Evolutionary conservation across 1,139 yeast species (phyloP).

Genomic region (Nakaseomyces sp.): DNA sequence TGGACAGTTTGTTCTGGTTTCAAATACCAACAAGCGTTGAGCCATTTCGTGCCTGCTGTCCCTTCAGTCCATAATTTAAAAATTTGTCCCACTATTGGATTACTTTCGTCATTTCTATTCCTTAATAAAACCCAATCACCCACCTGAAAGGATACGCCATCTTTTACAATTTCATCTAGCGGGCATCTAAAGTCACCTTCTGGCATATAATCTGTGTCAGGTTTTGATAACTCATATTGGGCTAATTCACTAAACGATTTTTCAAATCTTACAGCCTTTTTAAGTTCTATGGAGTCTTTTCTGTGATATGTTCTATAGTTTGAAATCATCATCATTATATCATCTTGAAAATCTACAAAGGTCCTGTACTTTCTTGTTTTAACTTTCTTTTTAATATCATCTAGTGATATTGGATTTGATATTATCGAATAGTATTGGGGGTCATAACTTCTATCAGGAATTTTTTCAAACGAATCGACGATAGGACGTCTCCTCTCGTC

Average conservation of each 20-base stretch:
- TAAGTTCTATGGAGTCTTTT: constrained; percentile 44
- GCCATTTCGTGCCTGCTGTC: constrained; percentile 77
- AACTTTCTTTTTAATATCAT: constrained; percentile 72
- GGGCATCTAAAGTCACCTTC: constrained; percentile 68
- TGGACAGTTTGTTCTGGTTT: constrained; percentile 98
- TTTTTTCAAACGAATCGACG: constrained; percentile 61
- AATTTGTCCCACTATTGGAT: constrained; percentile 89
- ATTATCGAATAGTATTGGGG: constrained; percentile 63
- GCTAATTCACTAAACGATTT: constrained; percentile 51
- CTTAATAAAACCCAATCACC: constrained; percentile 93
- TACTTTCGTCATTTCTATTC: constrained; percentile 78
- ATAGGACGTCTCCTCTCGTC: constrained; percentile 46
- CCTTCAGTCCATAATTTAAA: constrained; percentile 75
- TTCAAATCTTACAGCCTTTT: constrained; percentile 57
- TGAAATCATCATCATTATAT: constrained; percentile 63
- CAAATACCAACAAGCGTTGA: constrained; percentile 95
- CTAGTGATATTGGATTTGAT: constrained; percentile 67
- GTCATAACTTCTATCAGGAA: constrained; percentile 62
- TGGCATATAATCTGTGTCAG: constrained; percentile 71
- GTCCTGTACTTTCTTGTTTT: constrained; percentile 74
- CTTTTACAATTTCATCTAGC: constrained; percentile 61
- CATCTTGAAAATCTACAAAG: constrained; percentile 69
- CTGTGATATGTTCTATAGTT: constrained; percentile 65
- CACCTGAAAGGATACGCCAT: constrained; percentile 66
- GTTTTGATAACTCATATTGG: constrained; percentile 65